Conservation (phyloP, 495 filamentous ascomycete species). For the Podospora sp. region DNA sequence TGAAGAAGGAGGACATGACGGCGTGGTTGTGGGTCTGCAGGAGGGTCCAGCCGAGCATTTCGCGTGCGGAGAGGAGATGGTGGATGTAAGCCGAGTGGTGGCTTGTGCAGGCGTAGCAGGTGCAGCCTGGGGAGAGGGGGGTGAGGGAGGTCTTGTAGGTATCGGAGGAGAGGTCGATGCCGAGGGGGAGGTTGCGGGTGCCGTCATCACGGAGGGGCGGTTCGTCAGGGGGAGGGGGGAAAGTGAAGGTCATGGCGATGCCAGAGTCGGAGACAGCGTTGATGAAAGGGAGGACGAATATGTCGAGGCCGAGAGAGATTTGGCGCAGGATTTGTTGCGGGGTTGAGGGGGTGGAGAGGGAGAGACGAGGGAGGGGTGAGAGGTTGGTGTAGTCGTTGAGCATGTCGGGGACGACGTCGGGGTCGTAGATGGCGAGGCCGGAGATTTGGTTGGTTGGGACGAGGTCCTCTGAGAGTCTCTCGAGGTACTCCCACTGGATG, state of each 20-base stretch:
- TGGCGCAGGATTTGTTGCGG: slow-evolving; percentile 78
- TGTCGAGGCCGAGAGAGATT: slow-evolving; percentile 73
- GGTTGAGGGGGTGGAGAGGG: slow-evolving; percentile 63
- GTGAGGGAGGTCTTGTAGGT: slow-evolving; percentile 58
- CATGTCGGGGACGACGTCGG: slow-evolving; percentile 67
- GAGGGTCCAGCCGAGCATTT: slow-evolving; percentile 95
- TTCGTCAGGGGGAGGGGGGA: slow-evolving; percentile 53
- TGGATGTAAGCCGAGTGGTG: slow-evolving; percentile 88
- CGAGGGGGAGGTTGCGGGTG: slow-evolving; percentile 55
- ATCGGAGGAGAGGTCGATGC: slow-evolving; percentile 71
- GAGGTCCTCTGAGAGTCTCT: slow-evolving; percentile 59
- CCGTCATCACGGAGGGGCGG: not conserved
- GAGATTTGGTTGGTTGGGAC: slow-evolving; percentile 54
- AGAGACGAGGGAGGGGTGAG: slow-evolving; percentile 67
- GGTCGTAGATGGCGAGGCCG: slow-evolving; percentile 82
- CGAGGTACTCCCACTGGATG: slow-evolving; percentile 75
- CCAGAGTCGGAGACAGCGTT: slow-evolving; percentile 77
- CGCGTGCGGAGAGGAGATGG: slow-evolving; percentile 82
- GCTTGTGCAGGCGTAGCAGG: slow-evolving; percentile 79
- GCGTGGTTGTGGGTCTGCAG: slow-evolving; percentile 89
- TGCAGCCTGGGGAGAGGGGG: slow-evolving; percentile 63
- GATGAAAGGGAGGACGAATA: slow-evolving; percentile 77
- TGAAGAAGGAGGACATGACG: slow-evolving; percentile 73
- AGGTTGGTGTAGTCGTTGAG: slow-evolving; percentile 53
- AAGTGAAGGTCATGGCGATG: slow-evolving; percentile 78